Evolutionary conservation across 2,329 filamentous ascomycete species (phyloP).

Genomic region (Lasiodiplodia hormozganensis): DNA sequence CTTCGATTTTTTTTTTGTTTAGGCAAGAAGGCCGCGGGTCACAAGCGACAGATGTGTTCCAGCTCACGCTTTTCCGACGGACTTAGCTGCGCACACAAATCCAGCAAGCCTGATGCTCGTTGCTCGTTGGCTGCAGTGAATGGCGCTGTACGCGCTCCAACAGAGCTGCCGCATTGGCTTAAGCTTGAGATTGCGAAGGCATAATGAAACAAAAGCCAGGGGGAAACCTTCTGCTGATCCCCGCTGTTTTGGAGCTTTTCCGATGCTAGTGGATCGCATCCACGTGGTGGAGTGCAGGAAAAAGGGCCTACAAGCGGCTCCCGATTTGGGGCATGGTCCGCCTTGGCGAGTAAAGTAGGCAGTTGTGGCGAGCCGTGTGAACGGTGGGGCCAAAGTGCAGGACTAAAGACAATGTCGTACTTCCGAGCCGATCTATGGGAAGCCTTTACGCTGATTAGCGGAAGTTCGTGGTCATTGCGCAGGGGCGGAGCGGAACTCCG

Average conservation of each 20-base stretch:
- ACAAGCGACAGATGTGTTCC: not conserved
- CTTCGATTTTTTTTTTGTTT: not conserved
- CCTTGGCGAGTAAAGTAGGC: not conserved
- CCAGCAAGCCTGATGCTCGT: no score
- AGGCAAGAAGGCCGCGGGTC: not conserved
- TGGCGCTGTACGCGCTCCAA: no score
- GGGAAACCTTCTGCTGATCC: not conserved
- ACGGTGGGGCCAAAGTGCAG: not conserved
- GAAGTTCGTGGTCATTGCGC: not conserved
- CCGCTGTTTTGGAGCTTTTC: not conserved
- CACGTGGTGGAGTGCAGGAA: not conserved
- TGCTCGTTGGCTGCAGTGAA: no score
- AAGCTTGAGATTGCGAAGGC: no score
- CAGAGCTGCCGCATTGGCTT: no score
- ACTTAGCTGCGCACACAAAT: not conserved
- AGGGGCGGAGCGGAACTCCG: slow-evolving; percentile 2
- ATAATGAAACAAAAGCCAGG: no score
- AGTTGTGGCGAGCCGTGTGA: not conserved
- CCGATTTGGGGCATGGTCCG: not conserved
- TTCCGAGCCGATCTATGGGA: not conserved
- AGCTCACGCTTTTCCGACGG: not conserved
- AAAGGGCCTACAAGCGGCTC: not conserved
- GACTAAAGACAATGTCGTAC: not conserved
- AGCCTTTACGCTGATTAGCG: not conserved
- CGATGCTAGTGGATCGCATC: not conserved